phyloP scores from a whole-genome alignment of 2,329 filamentous ascomycete species.

The Apiospora pterosperma region DNA sequence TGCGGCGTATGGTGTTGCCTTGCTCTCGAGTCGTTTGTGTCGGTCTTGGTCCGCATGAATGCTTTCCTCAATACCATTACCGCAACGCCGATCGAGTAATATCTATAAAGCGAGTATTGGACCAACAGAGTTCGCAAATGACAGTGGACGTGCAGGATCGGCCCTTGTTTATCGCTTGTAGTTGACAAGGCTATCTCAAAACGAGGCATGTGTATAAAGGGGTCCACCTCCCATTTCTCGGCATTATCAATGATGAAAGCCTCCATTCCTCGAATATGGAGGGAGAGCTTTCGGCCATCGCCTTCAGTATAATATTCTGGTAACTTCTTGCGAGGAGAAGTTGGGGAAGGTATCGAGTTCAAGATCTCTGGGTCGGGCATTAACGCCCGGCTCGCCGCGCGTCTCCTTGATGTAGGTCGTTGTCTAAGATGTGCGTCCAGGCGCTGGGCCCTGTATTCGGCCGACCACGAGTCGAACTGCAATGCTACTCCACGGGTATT shows the following conservation, averaged over 20 bases:
- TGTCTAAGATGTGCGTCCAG: slow-evolving; percentile 57
- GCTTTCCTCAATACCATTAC: slow-evolving; percentile 69
- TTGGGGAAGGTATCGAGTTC: slow-evolving; percentile 45
- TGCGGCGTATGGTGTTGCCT: slow-evolving; percentile 20
- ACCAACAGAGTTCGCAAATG: slow-evolving; percentile 74
- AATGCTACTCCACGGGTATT: slow-evolving; percentile 79
- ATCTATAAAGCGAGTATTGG: slow-evolving; percentile 90
- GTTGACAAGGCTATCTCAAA: slow-evolving; percentile 87
- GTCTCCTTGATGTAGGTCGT: slow-evolving; percentile 57
- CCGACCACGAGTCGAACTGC: slow-evolving; percentile 82
- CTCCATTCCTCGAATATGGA: slow-evolving; percentile 82
- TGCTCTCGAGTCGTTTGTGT: slow-evolving; percentile 31
- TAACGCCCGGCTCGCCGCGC: slow-evolving; percentile 70
- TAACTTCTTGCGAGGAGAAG: slow-evolving; percentile 51
- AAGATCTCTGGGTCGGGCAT: slow-evolving; percentile 66
- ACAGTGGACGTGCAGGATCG: slow-evolving; percentile 83
- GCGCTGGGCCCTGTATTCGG: slow-evolving; percentile 84
- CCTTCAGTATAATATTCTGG: slow-evolving; percentile 41
- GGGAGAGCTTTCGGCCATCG: slow-evolving; percentile 77
- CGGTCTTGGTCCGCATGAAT: slow-evolving; percentile 53
- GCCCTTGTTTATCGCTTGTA: slow-evolving; percentile 79
- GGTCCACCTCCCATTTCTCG: slow-evolving; percentile 79
- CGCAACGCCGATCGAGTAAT: slow-evolving; percentile 86
- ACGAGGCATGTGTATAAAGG: slow-evolving; percentile 80
- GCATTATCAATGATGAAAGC: slow-evolving; percentile 86